Conservation (phyloP, 352 stramenopile species). For the Globisporangium takayamanum region DNA sequence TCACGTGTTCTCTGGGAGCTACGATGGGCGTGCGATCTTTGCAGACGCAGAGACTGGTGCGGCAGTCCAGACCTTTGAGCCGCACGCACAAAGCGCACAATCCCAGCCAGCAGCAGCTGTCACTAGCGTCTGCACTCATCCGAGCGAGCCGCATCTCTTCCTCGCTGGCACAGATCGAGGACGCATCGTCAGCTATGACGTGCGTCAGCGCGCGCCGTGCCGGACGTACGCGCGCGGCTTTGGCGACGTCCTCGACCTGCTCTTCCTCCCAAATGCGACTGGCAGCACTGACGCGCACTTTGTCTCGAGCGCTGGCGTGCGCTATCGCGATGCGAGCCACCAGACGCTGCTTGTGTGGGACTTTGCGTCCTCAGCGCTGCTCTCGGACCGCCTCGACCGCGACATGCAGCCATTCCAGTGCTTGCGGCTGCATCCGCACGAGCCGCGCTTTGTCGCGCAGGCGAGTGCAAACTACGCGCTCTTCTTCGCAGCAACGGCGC, state of each 20-base stretch:
- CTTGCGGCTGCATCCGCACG: constrained; percentile 35
- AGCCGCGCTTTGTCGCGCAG: constrained; percentile 37
- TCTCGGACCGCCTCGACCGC: constrained; percentile 41
- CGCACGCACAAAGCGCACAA: neutral
- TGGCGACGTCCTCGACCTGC: constrained; percentile 46
- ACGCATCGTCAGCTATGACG: constrained; percentile 29
- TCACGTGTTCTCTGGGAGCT: constrained; percentile 36
- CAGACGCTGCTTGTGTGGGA: constrained; percentile 68
- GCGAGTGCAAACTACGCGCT: constrained; percentile 32
- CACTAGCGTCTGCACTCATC: constrained; percentile 25
- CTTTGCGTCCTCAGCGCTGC: constrained; percentile 28
- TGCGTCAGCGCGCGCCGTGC: constrained; percentile 14
- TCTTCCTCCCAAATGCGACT: constrained; percentile 27
- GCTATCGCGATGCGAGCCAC: constrained; percentile 39
- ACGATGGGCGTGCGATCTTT: constrained; percentile 25
- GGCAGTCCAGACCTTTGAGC: constrained; percentile 6
- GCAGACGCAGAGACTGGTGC: constrained; percentile 28
- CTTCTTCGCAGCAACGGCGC: constrained; percentile 31
- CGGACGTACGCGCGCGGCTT: constrained; percentile 23
- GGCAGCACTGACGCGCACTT: constrained; percentile 19
- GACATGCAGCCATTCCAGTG: constrained; percentile 41
- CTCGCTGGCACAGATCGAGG: constrained; percentile 29
- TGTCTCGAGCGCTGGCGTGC: constrained; percentile 41
- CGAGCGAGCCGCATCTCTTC: constrained; percentile 21
- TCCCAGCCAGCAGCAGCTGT: constrained; percentile 5